Base-by-base conservation (phyloP, 2,329 filamentous ascomycete genomes). In the Talaromyces sp. region DNA sequence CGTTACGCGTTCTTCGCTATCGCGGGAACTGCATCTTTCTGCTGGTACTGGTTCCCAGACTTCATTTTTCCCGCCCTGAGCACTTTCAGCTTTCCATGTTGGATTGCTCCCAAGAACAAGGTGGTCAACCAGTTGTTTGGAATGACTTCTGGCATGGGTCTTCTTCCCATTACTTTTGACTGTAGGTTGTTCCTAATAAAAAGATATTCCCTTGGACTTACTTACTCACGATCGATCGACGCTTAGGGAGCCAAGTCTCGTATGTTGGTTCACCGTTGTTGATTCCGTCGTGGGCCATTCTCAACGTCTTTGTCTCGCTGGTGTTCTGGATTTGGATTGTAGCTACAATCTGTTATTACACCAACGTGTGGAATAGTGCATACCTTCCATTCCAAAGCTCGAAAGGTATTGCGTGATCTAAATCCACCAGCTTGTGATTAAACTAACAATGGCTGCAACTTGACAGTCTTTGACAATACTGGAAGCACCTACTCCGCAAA, bases 241-340 rank as follows among this genome's bases (percentile, higher is more conserved):
- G 2, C 7, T 8, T 16, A 66, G 64, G 64, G 64, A 65, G 63
- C 19, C 64, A 66, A 27, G 52, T 66, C 4, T 62, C 63, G 1
- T 66, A 65, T 16, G 56, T 65, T 4, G 58, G 58, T 1, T 65
- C 63, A 13, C 86, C 86, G 14, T 71, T 89, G 17, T 83, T 88
- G 30, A 82, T 85, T 7, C 86, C 86, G 8, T 87, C 85, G 78
- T 83, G 86, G 68, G 86, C 86, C 5, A 87, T 89, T 55, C 82
- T 84, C 50, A 90, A 89, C 65, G 87, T 85, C 0, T 73, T 86
- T 81, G 86, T 39, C 84, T 85, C n/a, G 80, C 87, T 11, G 10
- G 76, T 86, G 1, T 49, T 80, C 2, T 88, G 88, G 67, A 87
- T 83, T 56, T 77, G 88, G 49, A 65, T 86, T 14, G 71, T 79